phyloP scores from a whole-genome alignment of 2,329 filamentous ascomycete species.

The Elsinoe perseae region DNA sequence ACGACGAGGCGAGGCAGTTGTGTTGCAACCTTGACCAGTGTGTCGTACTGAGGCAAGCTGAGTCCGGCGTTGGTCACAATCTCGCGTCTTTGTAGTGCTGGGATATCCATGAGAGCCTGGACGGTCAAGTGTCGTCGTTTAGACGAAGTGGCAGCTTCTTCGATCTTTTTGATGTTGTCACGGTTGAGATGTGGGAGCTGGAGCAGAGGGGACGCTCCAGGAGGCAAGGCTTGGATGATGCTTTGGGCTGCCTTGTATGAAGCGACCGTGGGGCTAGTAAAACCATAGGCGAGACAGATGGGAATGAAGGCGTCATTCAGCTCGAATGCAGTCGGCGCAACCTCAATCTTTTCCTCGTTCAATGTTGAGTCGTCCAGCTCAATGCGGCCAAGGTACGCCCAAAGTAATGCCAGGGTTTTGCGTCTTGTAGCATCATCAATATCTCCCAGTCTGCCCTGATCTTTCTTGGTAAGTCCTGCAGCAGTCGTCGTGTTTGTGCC shows the following conservation, averaged over 20 bases:
- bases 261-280: conserved; percentile 70
- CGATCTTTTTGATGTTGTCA: conserved; percentile 53
- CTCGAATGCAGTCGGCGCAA: conserved; percentile 75
- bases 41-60: conserved; percentile 66
- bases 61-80: conserved; percentile 65
- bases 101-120: conserved; percentile 80
- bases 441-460: conserved; percentile 67
- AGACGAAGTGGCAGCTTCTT: conserved; percentile 55
- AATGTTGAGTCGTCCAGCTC: conserved; percentile 72
- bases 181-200: conserved; percentile 84
- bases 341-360: conserved; percentile 79
- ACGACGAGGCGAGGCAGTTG: conserved; percentile 79
- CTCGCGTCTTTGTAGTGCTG: conserved; percentile 66
- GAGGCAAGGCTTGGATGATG: conserved; percentile 81
- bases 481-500: conserved; percentile 47
- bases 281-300: conserved; percentile 80
- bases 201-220: conserved; percentile 75
- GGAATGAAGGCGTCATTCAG: conserved; percentile 81
- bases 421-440: conserved; percentile 72
- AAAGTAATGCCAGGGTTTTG: conserved; percentile 82
- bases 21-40: conserved; percentile 66
- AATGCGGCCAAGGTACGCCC: conserved; percentile 87
- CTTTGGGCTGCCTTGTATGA: conserved; percentile 78
- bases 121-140: conserved; percentile 58
- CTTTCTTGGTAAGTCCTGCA: conserved; percentile 60